phyloP scores from a whole-genome alignment of 2,329 filamentous ascomycete species.

The Ambrosiella beaveri region DNA sequence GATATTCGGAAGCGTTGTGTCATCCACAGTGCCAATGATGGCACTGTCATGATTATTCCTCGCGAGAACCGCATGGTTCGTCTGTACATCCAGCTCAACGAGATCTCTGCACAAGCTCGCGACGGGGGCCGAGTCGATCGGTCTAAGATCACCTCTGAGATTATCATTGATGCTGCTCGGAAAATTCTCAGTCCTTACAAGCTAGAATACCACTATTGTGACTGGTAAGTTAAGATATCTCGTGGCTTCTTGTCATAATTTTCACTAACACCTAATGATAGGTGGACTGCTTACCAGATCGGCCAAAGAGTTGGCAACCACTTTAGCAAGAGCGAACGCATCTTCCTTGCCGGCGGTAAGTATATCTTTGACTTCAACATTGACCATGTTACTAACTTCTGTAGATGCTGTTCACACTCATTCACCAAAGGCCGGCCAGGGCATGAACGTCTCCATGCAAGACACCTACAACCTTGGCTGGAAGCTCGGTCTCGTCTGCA shows the following conservation, averaged over 20 bases:
- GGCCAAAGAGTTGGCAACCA: constrained; percentile 40
- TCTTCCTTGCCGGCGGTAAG: constrained; percentile 52
- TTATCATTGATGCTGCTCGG: constrained; percentile 43
- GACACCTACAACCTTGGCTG: constrained; percentile 38
- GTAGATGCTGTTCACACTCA: constrained; percentile 30
- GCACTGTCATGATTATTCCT: constrained; percentile 50
- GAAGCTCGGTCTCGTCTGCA: constrained; percentile 28
- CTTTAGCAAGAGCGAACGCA: constrained; percentile 33
- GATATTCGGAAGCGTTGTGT: constrained; percentile 37
- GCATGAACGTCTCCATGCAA: constrained; percentile 52
- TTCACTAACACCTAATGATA: constrained; percentile 20
- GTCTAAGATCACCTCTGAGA: constrained; percentile 42
- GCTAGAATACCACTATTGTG: constrained; percentile 42
- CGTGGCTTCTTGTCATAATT: constrained; percentile 14
- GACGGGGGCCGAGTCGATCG: constrained; percentile 36
- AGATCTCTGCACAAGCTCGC: constrained; percentile 17
- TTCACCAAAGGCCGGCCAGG: constrained; percentile 41
- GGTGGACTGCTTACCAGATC: constrained; percentile 48
- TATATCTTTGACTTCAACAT: constrained; percentile 19
- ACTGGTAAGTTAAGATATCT: constrained; percentile 31
- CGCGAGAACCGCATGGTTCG: constrained; percentile 52
- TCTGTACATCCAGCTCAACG: constrained; percentile 45
- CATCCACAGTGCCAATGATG: constrained; percentile 34
- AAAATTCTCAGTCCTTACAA: constrained; percentile 50
- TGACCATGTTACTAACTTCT: neutral